Evolutionary conservation across 345 rosid species (phyloP).

Genomic region (Brassica carinata): DNA sequence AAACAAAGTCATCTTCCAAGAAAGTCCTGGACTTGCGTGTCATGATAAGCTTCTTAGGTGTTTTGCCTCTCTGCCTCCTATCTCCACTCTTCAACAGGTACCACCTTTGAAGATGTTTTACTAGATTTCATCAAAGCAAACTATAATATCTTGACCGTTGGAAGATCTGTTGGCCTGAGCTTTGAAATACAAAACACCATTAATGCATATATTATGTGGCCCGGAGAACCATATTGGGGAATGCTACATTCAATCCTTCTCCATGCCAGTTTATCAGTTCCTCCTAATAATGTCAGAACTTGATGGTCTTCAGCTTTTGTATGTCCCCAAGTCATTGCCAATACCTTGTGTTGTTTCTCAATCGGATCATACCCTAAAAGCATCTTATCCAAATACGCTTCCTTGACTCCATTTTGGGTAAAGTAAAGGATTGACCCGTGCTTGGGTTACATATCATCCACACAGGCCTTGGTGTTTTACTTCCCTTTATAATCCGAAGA

Average conservation of each 20-base stretch:
- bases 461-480: background rate
- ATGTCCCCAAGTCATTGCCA: background rate
- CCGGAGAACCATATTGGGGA: background rate
- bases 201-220: background rate
- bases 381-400: background rate
- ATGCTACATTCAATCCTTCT: background rate
- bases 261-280: background rate
- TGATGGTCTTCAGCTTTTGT: background rate
- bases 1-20: constrained; percentile 45
- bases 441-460: background rate
- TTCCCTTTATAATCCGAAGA: background rate
- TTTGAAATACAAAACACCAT: background rate
- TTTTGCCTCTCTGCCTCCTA: constrained; percentile 12
- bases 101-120: constrained; percentile 37
- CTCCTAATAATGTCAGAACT: background rate
- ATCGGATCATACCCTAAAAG: background rate
- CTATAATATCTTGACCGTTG: background rate
- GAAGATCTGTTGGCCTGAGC: background rate
- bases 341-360: background rate
- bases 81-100: constrained; percentile 39
- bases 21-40: constrained; percentile 28
- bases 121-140: constrained; percentile 36
- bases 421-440: background rate
- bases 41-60: constrained; percentile 23
- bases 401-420: background rate